A percentile compares a stretch with the other conserved stretches of the same genome.
These are phyloP conservation scores for Exophiala aquamarina DNA, from an alignment of 2,329 filamentous ascomycete species.

Conservation along the genomic window DNA sequence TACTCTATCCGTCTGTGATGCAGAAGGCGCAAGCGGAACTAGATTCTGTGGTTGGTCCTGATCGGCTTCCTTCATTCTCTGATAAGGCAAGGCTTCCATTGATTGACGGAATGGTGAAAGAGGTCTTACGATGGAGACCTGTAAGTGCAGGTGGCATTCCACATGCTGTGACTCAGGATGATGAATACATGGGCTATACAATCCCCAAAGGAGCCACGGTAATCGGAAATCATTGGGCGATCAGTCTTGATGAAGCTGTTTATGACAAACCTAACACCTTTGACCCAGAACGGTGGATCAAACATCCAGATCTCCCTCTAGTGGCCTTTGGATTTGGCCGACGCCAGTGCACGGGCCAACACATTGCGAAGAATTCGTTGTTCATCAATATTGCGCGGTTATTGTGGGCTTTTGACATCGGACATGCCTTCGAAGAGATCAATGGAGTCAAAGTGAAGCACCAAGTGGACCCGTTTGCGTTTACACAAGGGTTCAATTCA, in stretches of 20 bases:
- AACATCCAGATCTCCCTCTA: slow-evolving; percentile 43
- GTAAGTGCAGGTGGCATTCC: slow-evolving; percentile 27
- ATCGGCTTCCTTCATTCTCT: slow-evolving; percentile 32
- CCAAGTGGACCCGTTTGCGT: slow-evolving; percentile 47
- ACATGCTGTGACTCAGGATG: slow-evolving; percentile 50
- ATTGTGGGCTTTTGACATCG: slow-evolving; percentile 26
- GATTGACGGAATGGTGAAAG: slow-evolving; percentile 33
- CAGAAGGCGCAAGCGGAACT: slow-evolving; percentile 18
- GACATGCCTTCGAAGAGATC: background rate
- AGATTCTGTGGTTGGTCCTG: slow-evolving; percentile 33
- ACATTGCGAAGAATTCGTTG: slow-evolving; percentile 37
- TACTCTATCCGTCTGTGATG: slow-evolving; percentile 25
- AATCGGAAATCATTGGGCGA: slow-evolving; percentile 45
- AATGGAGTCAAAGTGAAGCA: background rate
- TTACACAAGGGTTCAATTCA: slow-evolving; percentile 26
- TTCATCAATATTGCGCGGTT: slow-evolving; percentile 58
- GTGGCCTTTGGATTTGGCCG: slow-evolving; percentile 59
- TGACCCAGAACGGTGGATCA: slow-evolving; percentile 33
- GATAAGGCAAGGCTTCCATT: slow-evolving; percentile 34
- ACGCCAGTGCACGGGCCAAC: slow-evolving; percentile 42
- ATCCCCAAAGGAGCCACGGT: slow-evolving; percentile 52
- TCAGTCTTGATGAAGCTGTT: slow-evolving; percentile 43
- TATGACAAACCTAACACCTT: slow-evolving; percentile 42
- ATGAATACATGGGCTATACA: slow-evolving; percentile 49
- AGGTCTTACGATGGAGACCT: slow-evolving; percentile 39